A percentile compares a stretch with the other conserved stretches of the same genome.
phyloP scores from a whole-genome alignment of 2,329 filamentous ascomycete genomes.

The Fusarium nanum region DNA sequence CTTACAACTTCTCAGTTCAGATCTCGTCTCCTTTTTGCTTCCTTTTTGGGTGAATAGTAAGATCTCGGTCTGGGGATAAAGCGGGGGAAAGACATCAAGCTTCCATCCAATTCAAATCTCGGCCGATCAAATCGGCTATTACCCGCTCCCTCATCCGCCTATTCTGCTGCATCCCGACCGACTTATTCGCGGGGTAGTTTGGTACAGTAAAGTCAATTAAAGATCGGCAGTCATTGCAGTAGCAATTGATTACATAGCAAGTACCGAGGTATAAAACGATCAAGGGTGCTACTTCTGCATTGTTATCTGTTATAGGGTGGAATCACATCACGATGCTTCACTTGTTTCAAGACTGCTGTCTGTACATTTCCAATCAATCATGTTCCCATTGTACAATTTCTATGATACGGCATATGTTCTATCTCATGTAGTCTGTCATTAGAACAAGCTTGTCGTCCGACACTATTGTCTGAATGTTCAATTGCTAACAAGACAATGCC shows the following conservation, averaged over 20 bases:
- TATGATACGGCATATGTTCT: not conserved
- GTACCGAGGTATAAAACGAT: not conserved
- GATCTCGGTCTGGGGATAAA: slow-evolving; percentile 29
- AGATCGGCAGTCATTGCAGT: not conserved
- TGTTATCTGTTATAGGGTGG: not conserved
- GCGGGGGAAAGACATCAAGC: slow-evolving; percentile 21
- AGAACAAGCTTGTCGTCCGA: not conserved
- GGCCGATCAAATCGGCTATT: slow-evolving; percentile 23
- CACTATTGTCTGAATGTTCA: not conserved
- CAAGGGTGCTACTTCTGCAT: not conserved
- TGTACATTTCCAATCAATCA: not conserved
- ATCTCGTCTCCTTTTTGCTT: slow-evolving; percentile 12
- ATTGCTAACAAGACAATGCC: not conserved
- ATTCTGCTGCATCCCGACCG: not conserved
- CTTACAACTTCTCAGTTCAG: not conserved
- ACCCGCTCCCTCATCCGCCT: slow-evolving; percentile 12
- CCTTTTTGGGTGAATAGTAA: slow-evolving; percentile 1
- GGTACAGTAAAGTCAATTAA: not conserved
- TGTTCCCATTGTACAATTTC: not conserved
- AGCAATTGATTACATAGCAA: not conserved
- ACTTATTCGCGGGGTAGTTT: slow-evolving; percentile 10
- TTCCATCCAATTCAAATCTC: slow-evolving; percentile 6
- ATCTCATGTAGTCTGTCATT: not conserved
- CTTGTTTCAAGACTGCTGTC: not conserved
- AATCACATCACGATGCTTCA: not conserved